These are phyloP conservation scores for Pulveroboletus sp. DNA, from an alignment of 768 basidiomycete species.

Conservation along the genomic window DNA sequence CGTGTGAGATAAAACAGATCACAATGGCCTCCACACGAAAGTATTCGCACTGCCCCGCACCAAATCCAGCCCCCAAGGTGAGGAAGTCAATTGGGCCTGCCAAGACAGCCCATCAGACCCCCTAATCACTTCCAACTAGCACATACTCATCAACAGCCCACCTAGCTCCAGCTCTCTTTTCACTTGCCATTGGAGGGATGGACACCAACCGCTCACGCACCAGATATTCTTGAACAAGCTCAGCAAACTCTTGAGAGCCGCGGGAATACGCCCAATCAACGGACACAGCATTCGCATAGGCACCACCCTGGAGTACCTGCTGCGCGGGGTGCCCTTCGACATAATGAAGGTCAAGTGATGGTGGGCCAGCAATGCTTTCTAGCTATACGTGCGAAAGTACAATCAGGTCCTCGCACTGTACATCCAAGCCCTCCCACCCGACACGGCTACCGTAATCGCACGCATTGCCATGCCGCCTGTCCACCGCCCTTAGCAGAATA, in stretches of 20 bases:
- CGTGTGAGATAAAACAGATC: background rate
- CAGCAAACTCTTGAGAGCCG: no score
- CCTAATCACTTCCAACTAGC: fast-evolving
- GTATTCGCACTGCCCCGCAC: background rate
- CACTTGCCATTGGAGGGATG: fast-evolving
- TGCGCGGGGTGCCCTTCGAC: fast-evolving
- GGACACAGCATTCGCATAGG: background rate
- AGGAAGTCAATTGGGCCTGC: background rate
- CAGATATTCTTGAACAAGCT: no score
- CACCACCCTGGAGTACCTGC: background rate
- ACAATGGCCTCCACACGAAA: background rate
- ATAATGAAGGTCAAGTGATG: background rate
- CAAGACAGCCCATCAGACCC: background rate
- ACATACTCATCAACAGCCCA: background rate
- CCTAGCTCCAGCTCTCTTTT: background rate
- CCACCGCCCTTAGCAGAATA: no score
- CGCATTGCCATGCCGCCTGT: no score
- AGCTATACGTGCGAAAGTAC: no score
- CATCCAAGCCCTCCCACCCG: no score
- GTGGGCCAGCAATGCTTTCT: no score
- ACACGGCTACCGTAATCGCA: no score
- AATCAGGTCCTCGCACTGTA: no score
- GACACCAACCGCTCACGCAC: fast-evolving
- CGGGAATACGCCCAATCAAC: background rate
- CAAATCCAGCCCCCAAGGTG: background rate